Evolutionary conservation across 352 stramenopile genomes (phyloP).

Genomic region (Phytophthora hybrid): DNA sequence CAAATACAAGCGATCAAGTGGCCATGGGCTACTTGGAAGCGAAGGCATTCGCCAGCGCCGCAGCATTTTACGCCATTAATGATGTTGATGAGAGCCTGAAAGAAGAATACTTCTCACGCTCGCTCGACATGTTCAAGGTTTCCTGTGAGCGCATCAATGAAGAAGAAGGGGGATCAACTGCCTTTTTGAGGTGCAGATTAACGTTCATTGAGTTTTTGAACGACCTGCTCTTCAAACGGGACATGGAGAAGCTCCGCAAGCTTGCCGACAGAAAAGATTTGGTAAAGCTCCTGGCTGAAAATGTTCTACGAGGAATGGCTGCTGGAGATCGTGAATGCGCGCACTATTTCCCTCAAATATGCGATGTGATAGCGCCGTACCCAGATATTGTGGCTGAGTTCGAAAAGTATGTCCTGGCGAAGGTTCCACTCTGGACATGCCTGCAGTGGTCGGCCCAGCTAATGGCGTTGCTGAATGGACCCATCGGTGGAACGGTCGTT

Average conservation of each 20-base stretch:
- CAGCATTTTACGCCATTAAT: slow-evolving; percentile 68
- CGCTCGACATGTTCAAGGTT: slow-evolving; percentile 69
- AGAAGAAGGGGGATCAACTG: slow-evolving; percentile 9
- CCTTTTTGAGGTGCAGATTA: slow-evolving; percentile 55
- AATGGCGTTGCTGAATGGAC: slow-evolving; percentile 71
- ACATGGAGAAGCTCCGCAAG: slow-evolving; percentile 43
- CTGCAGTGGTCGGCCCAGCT: slow-evolving; percentile 82
- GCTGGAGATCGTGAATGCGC: slow-evolving; percentile 68
- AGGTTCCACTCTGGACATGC: slow-evolving; percentile 83
- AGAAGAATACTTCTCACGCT: slow-evolving; percentile 65
- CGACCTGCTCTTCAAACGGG: slow-evolving; percentile 60
- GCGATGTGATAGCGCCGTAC: slow-evolving; percentile 66
- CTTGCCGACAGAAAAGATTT: slow-evolving; percentile 54
- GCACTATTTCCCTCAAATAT: slow-evolving; percentile 81
- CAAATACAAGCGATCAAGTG: slow-evolving; percentile 50
- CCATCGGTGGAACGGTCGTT: slow-evolving; percentile 65
- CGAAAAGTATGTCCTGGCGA: slow-evolving; percentile 50
- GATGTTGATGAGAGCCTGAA: slow-evolving; percentile 46
- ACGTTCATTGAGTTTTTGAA: slow-evolving; percentile 81
- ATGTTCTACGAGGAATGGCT: slow-evolving; percentile 72
- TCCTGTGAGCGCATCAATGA: slow-evolving; percentile 41
- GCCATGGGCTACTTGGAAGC: slow-evolving; percentile 73
- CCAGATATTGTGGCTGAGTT: slow-evolving; percentile 56
- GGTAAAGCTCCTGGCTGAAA: slow-evolving; percentile 59
- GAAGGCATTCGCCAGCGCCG: slow-evolving; percentile 68